These are phyloP conservation scores for Blastomyces percursus DNA, from an alignment of 2,329 filamentous ascomycete species.

Conservation along the genomic window DNA sequence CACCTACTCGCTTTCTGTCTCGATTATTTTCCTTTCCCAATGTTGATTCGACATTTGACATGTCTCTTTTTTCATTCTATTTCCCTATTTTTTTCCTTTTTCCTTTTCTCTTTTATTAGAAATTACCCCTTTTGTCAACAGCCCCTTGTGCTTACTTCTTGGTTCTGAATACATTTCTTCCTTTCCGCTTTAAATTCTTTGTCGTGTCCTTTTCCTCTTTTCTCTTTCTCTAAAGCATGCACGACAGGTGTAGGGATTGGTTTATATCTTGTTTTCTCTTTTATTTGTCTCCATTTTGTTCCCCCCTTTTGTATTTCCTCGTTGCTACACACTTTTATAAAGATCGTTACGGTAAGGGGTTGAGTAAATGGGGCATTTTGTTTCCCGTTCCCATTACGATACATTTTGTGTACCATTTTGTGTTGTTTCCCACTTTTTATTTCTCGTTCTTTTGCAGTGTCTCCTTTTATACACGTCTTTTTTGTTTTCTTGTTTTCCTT, in stretches of 20 bases:
- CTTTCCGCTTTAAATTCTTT: background rate
- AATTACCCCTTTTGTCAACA: background rate
- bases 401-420: background rate
- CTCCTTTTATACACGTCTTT: slow-evolving; percentile 5
- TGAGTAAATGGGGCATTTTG: slow-evolving; percentile 2
- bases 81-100: no score
- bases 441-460: no score
- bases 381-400: background rate
- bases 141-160: background rate
- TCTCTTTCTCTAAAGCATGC: background rate
- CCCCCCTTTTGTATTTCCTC: background rate
- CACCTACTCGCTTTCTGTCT: background rate
- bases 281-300: background rate
- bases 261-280: background rate
- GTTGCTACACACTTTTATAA: background rate
- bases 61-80: background rate
- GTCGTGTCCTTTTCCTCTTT: background rate
- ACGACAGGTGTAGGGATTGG: slow-evolving; percentile 3
- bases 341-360: background rate
- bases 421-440: background rate
- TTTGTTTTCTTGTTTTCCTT: background rate
- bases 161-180: background rate
- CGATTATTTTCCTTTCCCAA: background rate
- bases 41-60: background rate
- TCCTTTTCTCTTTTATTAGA: background rate